Conservation (phyloP, 495 filamentous ascomycete species). For the Friedmanniomyces endolithicus region DNA sequence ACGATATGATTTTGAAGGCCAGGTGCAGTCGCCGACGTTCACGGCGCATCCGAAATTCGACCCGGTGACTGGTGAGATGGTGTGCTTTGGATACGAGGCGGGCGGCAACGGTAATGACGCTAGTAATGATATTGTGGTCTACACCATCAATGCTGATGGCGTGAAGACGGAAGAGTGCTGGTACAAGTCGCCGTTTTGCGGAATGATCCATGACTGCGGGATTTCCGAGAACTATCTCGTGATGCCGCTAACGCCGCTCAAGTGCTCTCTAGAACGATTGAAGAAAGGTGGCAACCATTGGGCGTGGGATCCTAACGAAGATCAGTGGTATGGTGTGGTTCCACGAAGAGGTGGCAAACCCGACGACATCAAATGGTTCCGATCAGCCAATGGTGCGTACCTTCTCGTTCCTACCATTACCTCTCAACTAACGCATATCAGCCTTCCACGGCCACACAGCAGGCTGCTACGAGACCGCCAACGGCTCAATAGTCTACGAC, state of each 20-base stretch:
- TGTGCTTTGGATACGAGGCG: constrained; percentile 28
- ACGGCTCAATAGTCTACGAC: constrained; percentile 41
- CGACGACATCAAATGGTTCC: constrained; percentile 21
- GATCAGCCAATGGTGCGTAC: constrained; percentile 21
- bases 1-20: constrained; percentile 40
- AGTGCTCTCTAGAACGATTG: constrained; percentile 17
- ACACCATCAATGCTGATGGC: constrained; percentile 22
- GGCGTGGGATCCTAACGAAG: constrained; percentile 23
- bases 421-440: background rate
- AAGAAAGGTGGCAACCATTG: constrained; percentile 23
- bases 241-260: constrained; percentile 21
- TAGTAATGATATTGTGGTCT: constrained; percentile 22
- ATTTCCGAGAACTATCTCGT: constrained; percentile 23
- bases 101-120: constrained; percentile 24
- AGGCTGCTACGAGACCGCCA: constrained; percentile 20
- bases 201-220: constrained; percentile 24
- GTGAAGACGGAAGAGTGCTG: constrained; percentile 24
- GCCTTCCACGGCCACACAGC: constrained; percentile 24
- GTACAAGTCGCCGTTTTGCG: constrained; percentile 24
- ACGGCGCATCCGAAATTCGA: constrained; percentile 52
- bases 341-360: constrained; percentile 21
- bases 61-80: constrained; percentile 40
- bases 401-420: background rate
- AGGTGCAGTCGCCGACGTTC: constrained; percentile 41
- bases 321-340: constrained; percentile 23